Evolutionary conservation across 306 rosid genomes (phyloP), one percentile per base, ranked within the genome.

Genomic region (Pachyrhizus erosus): DNA sequence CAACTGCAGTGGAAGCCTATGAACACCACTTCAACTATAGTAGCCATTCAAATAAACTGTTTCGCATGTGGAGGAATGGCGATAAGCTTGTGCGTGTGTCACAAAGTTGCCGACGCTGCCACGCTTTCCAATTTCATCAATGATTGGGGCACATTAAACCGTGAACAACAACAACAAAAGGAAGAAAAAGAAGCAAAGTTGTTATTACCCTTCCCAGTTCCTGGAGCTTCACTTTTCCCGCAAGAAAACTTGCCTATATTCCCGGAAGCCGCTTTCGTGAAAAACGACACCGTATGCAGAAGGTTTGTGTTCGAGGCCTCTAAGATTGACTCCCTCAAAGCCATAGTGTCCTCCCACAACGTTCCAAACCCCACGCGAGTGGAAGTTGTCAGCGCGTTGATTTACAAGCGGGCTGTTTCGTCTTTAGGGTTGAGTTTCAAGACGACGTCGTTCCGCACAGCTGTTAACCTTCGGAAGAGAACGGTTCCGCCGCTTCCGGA

Each of bases 61-160:
- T 89, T 91, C 21, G 65, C 80, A 17, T 89, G 91, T 4, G 91
- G 91, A 1, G 91, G 97, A n/a, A 79, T 87, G 2, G 84, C 83
- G 1, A 60, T 91, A 0, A 49, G 82, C 12, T 48, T 89, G 4
- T 87, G 91, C 20, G 49, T 88, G 46, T 85, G 82, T 18, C 94
- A 87, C 86, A 89, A 90, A 81, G 43, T 90, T 5, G 85, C 75
- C 0, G 97, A 92, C 10, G 42, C 83, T 0, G 23, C 68, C 76
- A 75, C 93, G 1, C 65, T 89, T 54, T 33, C 52, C 73, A 78
- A 81, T 4, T 88, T 91, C 82, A 42, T 86, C 40, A 84, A 86
- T 0, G 79, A 83, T 61, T 93, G 97, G 96, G 89, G 90, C 4
- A 13, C 88, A 26, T 0, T 79, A 2, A 74, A 82, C 14, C 61